Evolutionary conservation across 352 stramenopile species (phyloP).

Genomic region (Phytophthora pistaciae): DNA sequence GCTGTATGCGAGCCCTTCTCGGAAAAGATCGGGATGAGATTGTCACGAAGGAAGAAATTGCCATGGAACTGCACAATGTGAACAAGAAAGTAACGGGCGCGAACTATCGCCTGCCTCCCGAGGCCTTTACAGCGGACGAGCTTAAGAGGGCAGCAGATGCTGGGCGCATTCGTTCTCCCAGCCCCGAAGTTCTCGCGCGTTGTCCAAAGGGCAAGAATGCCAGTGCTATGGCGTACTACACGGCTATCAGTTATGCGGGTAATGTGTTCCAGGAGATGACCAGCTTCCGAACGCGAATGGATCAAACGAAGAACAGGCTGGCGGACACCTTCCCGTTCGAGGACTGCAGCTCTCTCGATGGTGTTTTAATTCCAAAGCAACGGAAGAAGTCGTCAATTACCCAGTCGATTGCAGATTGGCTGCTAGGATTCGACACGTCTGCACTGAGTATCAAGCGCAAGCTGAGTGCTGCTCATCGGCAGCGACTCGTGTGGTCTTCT

Average conservation of each 20-base stretch:
- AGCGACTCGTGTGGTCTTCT: slow-evolving; percentile 65
- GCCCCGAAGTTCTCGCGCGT: slow-evolving; percentile 49
- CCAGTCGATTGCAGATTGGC: slow-evolving; percentile 65
- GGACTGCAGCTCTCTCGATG: slow-evolving; percentile 43
- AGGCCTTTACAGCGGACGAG: slow-evolving; percentile 78
- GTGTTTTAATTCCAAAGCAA: slow-evolving; percentile 57
- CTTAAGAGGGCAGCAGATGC: slow-evolving; percentile 47
- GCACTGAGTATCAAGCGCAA: slow-evolving; percentile 53
- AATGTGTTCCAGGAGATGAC: slow-evolving; percentile 67
- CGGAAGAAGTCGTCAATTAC: slow-evolving; percentile 51
- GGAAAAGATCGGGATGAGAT: slow-evolving; percentile 47
- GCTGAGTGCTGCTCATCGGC: slow-evolving; percentile 54
- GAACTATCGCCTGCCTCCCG: slow-evolving; percentile 56
- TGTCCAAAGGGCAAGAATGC: slow-evolving; percentile 65
- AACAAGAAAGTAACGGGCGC: slow-evolving; percentile 21
- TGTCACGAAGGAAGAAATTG: slow-evolving; percentile 81
- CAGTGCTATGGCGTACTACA: slow-evolving; percentile 73
- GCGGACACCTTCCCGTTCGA: slow-evolving; percentile 60
- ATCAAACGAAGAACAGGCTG: slow-evolving; percentile 42
- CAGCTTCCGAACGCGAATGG: slow-evolving; percentile 63
- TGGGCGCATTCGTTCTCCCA: slow-evolving; percentile 64
- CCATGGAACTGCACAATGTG: slow-evolving; percentile 50
- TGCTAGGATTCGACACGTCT: slow-evolving; percentile 65
- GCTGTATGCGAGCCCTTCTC: slow-evolving; percentile 69
- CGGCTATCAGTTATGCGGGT: slow-evolving; percentile 64